phyloP scores from a whole-genome alignment of 2,329 filamentous ascomycete species.

The Annulohypoxylon truncatum region DNA sequence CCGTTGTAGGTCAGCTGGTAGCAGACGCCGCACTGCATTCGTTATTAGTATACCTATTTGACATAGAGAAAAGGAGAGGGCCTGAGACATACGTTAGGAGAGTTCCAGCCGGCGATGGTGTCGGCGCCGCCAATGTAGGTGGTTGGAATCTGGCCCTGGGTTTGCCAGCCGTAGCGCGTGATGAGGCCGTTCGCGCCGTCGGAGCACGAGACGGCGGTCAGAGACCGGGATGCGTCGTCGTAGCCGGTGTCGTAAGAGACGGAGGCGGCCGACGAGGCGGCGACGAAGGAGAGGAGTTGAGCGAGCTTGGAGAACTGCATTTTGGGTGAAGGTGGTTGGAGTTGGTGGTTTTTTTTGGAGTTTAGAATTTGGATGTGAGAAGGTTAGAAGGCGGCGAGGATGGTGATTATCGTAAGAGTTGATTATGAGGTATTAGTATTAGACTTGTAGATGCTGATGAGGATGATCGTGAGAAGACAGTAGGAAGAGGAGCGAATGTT shows the following conservation, averaged over 20 bases:
- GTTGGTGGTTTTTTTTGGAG: too few relatives aligned
- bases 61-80: neutral
- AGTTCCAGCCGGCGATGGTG: constrained; percentile 67
- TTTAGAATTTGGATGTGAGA: constrained; percentile 1
- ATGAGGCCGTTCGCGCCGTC: constrained; percentile 75
- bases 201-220: constrained; percentile 72
- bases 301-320: constrained; percentile 49
- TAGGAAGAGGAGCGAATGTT: constrained; percentile 14
- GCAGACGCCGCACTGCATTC: constrained; percentile 66
- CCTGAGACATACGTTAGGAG: constrained; percentile 52
- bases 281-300: constrained; percentile 46
- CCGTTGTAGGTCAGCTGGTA: constrained; percentile 66
- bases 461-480: constrained; percentile 23
- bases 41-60: constrained; percentile 1
- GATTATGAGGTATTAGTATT: constrained; percentile 21
- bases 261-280: constrained; percentile 46
- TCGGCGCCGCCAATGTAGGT: constrained; percentile 66
- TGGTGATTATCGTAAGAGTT: constrained; percentile 22
- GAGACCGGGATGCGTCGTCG: constrained; percentile 67
- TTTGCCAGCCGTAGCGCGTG: constrained; percentile 69
- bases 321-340: constrained; percentile 30
- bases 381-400: constrained; percentile 3
- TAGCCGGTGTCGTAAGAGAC: constrained; percentile 81
- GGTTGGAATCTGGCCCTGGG: constrained; percentile 65
- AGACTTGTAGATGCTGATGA: constrained; percentile 27